Evolutionary conservation across 2,329 filamentous ascomycete genomes (phyloP).

Genomic region (Raffaelea arxii): DNA sequence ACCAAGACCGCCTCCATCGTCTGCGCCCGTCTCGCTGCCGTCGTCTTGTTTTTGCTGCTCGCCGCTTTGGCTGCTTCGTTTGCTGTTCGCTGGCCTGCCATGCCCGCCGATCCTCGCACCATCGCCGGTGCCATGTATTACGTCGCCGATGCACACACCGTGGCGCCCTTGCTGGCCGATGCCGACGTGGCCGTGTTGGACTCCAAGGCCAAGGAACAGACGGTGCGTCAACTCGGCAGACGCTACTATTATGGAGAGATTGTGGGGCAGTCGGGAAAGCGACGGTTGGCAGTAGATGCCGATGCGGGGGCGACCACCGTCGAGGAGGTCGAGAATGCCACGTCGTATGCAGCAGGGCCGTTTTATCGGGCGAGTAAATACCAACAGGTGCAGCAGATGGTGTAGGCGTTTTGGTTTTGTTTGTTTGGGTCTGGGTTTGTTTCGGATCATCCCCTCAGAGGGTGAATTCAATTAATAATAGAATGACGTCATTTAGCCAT

Average conservation of each 20-base stretch:
- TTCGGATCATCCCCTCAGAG: no score
- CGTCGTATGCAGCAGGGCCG: no score
- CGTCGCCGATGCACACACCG: conserved; percentile 20
- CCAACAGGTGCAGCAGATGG: no score
- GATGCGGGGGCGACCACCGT: conserved; percentile 7
- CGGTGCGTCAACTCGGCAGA: conserved; percentile 18
- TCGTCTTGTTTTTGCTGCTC: conserved; percentile 32
- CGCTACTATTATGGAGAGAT: conserved; percentile 23
- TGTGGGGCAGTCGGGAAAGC: conserved; percentile 14
- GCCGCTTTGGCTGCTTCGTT: conserved; percentile 23
- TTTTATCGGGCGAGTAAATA: no score
- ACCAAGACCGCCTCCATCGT: conserved; percentile 27
- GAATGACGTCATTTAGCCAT: no score
- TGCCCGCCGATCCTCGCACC: conserved; percentile 36
- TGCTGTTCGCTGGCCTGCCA: conserved; percentile 32
- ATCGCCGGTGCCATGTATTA: conserved; percentile 37
- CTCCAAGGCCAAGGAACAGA: conserved; percentile 15
- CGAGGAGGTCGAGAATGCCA: neutral
- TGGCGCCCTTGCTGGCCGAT: conserved; percentile 16
- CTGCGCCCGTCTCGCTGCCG: conserved; percentile 28
- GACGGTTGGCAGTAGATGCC: conserved; percentile 17
- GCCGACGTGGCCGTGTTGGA: conserved; percentile 16
- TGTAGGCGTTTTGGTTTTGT: no score
- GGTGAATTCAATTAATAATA: no score
- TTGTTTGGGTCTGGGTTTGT: no score